Conservation (phyloP, 2,329 filamentous ascomycete genomes). For the Fusarium sp. region DNA sequence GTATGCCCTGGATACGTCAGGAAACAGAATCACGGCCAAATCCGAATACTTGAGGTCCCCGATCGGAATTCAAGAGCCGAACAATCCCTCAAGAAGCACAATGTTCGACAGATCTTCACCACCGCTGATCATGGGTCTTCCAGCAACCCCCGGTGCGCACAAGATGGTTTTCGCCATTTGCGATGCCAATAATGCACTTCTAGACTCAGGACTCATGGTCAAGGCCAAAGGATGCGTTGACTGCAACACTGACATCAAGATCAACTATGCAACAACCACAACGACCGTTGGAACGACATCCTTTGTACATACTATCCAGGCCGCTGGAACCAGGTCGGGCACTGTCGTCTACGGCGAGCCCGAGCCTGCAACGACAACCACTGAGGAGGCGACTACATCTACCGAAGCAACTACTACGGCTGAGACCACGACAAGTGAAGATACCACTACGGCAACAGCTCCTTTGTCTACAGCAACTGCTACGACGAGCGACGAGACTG, state of each 20-base stretch:
- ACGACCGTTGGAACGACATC: background rate
- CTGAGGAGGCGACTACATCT: background rate
- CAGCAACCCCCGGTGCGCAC: background rate
- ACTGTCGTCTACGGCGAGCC: background rate
- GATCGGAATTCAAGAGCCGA: background rate
- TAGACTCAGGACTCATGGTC: background rate
- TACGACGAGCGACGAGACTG: too few species aligned
- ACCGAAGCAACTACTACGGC: background rate
- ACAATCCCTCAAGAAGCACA: background rate
- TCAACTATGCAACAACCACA: background rate
- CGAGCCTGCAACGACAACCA: background rate
- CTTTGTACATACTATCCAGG: background rate
- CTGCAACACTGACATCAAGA: background rate
- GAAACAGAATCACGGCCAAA: background rate
- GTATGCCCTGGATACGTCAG: background rate
- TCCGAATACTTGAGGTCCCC: background rate
- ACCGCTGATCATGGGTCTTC: background rate
- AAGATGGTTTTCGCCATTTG: background rate
- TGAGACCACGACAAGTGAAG: background rate
- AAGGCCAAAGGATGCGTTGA: background rate
- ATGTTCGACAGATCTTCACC: background rate
- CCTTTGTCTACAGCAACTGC: too few species aligned
- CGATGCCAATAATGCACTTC: background rate
- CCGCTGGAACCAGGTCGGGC: background rate
- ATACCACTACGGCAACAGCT: background rate